Conservation (phyloP, 2,329 filamentous ascomycete genomes). For the Alternaria sp. region DNA sequence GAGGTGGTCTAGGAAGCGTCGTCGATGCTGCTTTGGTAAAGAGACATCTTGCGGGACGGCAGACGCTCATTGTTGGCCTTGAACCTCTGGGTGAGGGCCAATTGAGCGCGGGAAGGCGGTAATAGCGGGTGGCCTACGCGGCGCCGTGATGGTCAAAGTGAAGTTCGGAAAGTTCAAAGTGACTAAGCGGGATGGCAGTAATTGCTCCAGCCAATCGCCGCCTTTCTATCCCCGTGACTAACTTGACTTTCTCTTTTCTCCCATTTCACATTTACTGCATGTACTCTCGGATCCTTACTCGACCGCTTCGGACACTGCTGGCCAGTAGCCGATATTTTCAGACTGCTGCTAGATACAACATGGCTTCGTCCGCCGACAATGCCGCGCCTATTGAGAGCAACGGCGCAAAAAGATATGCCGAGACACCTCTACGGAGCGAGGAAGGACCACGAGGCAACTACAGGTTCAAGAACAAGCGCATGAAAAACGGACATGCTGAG, state of each 20-base stretch:
- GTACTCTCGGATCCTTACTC: conserved; percentile 32
- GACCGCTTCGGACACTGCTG: conserved; percentile 40
- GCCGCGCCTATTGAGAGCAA: conserved; percentile 44
- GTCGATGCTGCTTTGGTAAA: conserved; percentile 44
- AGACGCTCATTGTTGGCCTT: conserved; percentile 53
- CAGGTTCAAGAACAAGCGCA: conserved; percentile 58
- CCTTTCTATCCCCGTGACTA: conserved; percentile 36
- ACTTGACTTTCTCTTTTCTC: conserved; percentile 36
- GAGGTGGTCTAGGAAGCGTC: conserved; percentile 41
- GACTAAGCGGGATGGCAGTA: conserved; percentile 30
- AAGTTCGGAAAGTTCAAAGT: conserved; percentile 36
- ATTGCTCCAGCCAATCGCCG: conserved; percentile 38
- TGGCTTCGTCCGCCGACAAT: conserved; percentile 47
- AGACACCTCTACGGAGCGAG: conserved; percentile 46
- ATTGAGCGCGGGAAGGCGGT: conserved; percentile 28
- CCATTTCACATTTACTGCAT: conserved; percentile 30
- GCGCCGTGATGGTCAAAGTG: conserved; percentile 25
- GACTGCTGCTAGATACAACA: conserved; percentile 33
- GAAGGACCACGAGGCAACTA: conserved; percentile 49
- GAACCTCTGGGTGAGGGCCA: conserved; percentile 27
- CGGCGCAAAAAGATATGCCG: conserved; percentile 46
- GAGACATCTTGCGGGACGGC: conserved; percentile 54
- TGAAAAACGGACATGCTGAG: conserved; percentile 54
- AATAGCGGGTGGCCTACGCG: conserved; percentile 20
- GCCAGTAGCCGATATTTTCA: conserved; percentile 25